Evolutionary conservation across 495 filamentous ascomycete genomes (phyloP).

Genomic region (Penicillium fimorum): DNA sequence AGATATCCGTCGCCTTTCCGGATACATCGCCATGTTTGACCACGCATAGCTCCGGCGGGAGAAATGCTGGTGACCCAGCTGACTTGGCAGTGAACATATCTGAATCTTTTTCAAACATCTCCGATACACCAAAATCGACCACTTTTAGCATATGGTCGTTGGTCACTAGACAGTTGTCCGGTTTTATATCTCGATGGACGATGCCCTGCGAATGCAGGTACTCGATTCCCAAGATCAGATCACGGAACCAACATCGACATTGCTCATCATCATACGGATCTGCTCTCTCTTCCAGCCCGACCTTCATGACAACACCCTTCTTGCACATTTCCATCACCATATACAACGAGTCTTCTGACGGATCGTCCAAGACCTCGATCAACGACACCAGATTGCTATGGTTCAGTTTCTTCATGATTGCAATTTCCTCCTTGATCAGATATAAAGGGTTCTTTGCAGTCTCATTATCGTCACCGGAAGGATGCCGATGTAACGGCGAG

Average conservation of each 20-base stretch:
- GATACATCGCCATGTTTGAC: slow-evolving; percentile 84
- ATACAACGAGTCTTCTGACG: slow-evolving; percentile 90
- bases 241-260: slow-evolving; percentile 90
- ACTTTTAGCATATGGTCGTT: slow-evolving; percentile 91
- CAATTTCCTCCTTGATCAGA: slow-evolving; percentile 93
- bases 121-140: slow-evolving; percentile 96
- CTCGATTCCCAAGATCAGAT: slow-evolving; percentile 93
- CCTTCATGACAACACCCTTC: slow-evolving; percentile 96
- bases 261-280: slow-evolving; percentile 80
- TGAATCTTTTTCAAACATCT: slow-evolving; percentile 91
- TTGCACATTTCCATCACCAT: slow-evolving; percentile 99
- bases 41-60: slow-evolving; percentile 90
- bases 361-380: slow-evolving; percentile 93
- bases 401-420: slow-evolving; percentile 98
- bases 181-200: slow-evolving; percentile 96
- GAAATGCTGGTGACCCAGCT: slow-evolving; percentile 91
- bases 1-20: slow-evolving; percentile 89
- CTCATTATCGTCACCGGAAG: slow-evolving; percentile 48
- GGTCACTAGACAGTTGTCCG: slow-evolving; percentile 90
- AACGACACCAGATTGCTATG: slow-evolving; percentile 90
- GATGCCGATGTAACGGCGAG: slow-evolving; percentile 56
- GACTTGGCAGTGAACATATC: slow-evolving; percentile 93
- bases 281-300: slow-evolving; percentile 78
- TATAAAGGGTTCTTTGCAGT: slow-evolving; percentile 76
- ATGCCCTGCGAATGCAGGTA: slow-evolving; percentile 95